Evolutionary conservation across 768 basidiomycete species (phyloP).

Genomic region (Clitopilus hobsonii): DNA sequence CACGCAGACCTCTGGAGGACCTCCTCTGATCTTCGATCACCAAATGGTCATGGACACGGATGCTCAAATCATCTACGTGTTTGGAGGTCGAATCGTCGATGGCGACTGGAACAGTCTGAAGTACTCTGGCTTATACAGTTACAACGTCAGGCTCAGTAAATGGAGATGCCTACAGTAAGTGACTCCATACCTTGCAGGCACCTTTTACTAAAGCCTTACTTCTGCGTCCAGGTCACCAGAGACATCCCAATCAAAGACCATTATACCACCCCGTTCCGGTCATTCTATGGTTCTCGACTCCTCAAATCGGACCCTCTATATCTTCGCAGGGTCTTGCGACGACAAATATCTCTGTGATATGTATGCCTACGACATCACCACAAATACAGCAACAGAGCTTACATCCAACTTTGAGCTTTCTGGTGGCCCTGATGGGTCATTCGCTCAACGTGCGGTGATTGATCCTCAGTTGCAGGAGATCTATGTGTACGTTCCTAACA

Average conservation of each 20-base stretch:
- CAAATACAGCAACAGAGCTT: conserved; percentile 53
- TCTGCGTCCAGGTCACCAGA: conserved; percentile 11
- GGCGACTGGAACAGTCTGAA: conserved; percentile 55
- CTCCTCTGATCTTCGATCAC: conserved; percentile 73
- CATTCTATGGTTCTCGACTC: conserved; percentile 83
- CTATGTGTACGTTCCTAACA: conserved; percentile 54
- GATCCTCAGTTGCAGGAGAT: conserved; percentile 61
- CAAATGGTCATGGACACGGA: conserved; percentile 77
- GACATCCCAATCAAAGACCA: conserved; percentile 25
- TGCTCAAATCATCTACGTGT: conserved; percentile 67
- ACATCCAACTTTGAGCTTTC: conserved; percentile 55
- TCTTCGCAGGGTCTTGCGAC: conserved; percentile 71
- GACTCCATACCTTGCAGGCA: neutral
- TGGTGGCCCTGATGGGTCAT: conserved; percentile 69
- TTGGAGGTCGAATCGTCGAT: conserved; percentile 71
- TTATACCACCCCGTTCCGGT: conserved; percentile 62
- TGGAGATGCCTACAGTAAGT: conserved; percentile 71
- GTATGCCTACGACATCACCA: conserved; percentile 65
- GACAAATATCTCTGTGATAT: conserved; percentile 70
- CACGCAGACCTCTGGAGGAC: conserved; percentile 56
- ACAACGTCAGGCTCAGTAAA: conserved; percentile 56
- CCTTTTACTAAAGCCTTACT: neutral
- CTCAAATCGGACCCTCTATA: conserved; percentile 50
- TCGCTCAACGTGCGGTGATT: conserved; percentile 70
- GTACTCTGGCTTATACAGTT: conserved; percentile 72